These are phyloP conservation scores for Zelopaecilomyces penicillatus DNA, from an alignment of 2,329 filamentous ascomycete genomes.

Conservation along the genomic window DNA sequence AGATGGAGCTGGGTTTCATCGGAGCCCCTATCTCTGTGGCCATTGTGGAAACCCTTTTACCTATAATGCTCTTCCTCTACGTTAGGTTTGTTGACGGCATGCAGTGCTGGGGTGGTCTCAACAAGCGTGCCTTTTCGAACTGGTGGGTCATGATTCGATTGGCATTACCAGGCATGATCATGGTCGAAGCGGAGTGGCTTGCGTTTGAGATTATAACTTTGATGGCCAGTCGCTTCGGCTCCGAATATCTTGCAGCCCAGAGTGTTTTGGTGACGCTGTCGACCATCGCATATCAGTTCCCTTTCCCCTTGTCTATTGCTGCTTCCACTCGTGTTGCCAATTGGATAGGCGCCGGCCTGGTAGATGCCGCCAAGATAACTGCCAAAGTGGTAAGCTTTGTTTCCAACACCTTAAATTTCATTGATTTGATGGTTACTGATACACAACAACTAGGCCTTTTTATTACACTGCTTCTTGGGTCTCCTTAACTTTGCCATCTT, in stretches of 20 bases:
- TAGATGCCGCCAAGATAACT: slow-evolving; percentile 69
- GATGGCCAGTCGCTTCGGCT: slow-evolving; percentile 70
- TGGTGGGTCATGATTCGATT: slow-evolving; percentile 79
- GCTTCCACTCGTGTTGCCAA: slow-evolving; percentile 85
- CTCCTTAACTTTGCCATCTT: slow-evolving; percentile 69
- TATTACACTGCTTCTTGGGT: slow-evolving; percentile 61
- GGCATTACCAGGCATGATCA: slow-evolving; percentile 79
- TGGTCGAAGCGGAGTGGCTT: slow-evolving; percentile 90
- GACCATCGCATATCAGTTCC: slow-evolving; percentile 79
- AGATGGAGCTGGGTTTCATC: slow-evolving; percentile 59
- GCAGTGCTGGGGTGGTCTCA: slow-evolving; percentile 81
- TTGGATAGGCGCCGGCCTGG: slow-evolving; percentile 77
- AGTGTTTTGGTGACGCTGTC: slow-evolving; percentile 73
- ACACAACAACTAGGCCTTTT: slow-evolving; percentile 38
- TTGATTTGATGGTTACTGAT: not conserved
- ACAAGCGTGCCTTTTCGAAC: slow-evolving; percentile 58
- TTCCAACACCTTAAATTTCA: slow-evolving; percentile 2
- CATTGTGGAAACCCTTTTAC: slow-evolving; percentile 70
- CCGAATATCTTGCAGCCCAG: slow-evolving; percentile 77
- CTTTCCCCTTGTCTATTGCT: slow-evolving; percentile 85
- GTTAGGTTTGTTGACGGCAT: slow-evolving; percentile 64
- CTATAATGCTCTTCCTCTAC: slow-evolving; percentile 68
- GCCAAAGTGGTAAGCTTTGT: slow-evolving; percentile 59
- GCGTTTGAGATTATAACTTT: slow-evolving; percentile 89
- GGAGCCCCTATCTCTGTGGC: slow-evolving; percentile 76